Conservation (phyloP, 495 filamentous ascomycete species). For the Cryomyces minteri region DNA sequence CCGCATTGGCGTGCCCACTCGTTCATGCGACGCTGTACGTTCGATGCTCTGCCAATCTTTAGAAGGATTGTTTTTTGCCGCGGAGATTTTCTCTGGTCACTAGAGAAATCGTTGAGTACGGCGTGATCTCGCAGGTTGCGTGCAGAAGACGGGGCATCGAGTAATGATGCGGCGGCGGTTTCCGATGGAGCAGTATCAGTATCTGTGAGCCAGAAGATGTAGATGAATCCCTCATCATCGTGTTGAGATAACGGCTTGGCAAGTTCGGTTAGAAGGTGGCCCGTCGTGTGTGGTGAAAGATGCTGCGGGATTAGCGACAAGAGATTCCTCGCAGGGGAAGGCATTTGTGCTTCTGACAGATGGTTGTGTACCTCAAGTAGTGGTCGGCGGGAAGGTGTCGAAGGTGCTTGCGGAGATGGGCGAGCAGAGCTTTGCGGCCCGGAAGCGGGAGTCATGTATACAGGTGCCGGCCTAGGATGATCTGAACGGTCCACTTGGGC, state of each 20-base stretch:
- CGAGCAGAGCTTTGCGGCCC: too few relatives aligned
- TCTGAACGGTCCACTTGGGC: too few relatives aligned
- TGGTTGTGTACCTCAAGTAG: conserved; percentile 6
- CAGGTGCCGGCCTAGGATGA: too few relatives aligned
- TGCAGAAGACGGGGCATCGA: conserved; percentile 23
- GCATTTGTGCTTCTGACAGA: conserved; percentile 21
- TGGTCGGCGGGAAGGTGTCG: conserved; percentile 1
- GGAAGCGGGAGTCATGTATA: too few relatives aligned
- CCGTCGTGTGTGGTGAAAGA: conserved; percentile 44
- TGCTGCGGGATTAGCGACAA: conserved; percentile 47
- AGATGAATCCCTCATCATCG: conserved; percentile 88
- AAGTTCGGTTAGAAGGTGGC: conserved; percentile 50
- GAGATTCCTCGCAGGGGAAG: conserved; percentile 28
- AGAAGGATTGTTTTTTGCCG: conserved; percentile 45
- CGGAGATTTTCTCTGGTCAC: not conserved
- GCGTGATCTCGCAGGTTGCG: conserved; percentile 43
- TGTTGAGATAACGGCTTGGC: conserved; percentile 58
- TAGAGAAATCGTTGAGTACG: conserved; percentile 37
- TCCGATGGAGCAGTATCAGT: conserved; percentile 6
- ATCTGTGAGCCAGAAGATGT: conserved; percentile 80
- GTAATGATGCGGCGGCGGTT: conserved; percentile 31
- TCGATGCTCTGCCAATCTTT: conserved; percentile 82
- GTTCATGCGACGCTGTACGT: conserved; percentile 78
- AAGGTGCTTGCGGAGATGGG: not conserved
- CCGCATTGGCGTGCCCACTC: conserved; percentile 90